phyloP scores from a whole-genome alignment of 2,329 filamentous ascomycete species.

The Metarhizium humberi region DNA sequence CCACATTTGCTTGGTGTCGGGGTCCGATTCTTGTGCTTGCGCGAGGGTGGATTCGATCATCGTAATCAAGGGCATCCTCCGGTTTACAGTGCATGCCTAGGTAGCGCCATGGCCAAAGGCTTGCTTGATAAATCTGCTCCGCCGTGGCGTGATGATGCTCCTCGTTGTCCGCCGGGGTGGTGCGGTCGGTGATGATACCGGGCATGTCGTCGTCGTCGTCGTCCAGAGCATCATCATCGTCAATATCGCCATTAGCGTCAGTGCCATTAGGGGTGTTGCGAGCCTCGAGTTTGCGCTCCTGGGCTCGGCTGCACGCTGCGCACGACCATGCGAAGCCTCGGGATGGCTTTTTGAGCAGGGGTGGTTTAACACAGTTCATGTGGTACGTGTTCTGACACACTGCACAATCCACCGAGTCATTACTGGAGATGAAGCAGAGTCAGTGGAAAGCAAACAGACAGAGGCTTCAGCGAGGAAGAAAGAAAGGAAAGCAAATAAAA shows the following conservation, averaged over 20 bases:
- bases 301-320: constrained; percentile 89
- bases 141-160: constrained; percentile 55
- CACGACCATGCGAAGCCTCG: constrained; percentile 98
- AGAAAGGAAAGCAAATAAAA: background rate
- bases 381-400: constrained; percentile 94
- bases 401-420: constrained; percentile 93
- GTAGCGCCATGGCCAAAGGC: constrained; percentile 94
- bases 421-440: constrained; percentile 36
- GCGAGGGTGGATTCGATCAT: constrained; percentile 93
- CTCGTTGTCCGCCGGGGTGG: constrained; percentile 54
- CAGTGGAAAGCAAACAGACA: background rate
- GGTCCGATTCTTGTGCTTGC: constrained; percentile 88
- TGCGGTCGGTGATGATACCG: constrained; percentile 47
- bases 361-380: constrained; percentile 94
- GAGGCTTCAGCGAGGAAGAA: background rate
- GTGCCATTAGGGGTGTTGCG: constrained; percentile 71
- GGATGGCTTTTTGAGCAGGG: constrained; percentile 88
- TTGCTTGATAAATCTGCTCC: constrained; percentile 86
- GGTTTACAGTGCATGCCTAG: constrained; percentile 91
- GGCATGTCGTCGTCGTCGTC: constrained; percentile 65
- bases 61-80: constrained; percentile 91
- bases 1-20: constrained; percentile 80
- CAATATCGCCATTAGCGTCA: constrained; percentile 57
- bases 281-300: constrained; percentile 85
- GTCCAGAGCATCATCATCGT: constrained; percentile 53